A percentile compares a stretch with the other conserved stretches of the same genome.
These are phyloP conservation scores for Tuber borchii DNA, from an alignment of 495 filamentous ascomycete genomes.

Conservation along the genomic window DNA sequence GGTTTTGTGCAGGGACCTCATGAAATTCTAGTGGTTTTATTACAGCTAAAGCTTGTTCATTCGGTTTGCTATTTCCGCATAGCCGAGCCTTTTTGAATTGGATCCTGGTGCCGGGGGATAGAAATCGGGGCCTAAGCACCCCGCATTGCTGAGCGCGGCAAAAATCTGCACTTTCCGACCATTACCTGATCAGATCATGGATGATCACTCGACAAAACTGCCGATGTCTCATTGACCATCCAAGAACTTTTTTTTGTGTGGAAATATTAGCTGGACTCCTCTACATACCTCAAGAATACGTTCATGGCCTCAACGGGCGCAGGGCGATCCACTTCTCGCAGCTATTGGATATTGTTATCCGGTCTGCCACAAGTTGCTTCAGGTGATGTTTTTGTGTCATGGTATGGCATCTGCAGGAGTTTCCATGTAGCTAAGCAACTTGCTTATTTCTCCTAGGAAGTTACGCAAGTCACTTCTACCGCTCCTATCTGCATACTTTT, in stretches of 20 bases:
- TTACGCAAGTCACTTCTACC: neutral
- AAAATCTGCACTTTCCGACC: neutral
- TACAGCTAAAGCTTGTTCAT: no score
- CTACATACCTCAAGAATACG: neutral
- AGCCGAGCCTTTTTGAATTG: no score
- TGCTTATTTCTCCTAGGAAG: neutral
- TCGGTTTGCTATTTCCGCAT: no score
- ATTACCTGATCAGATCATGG: neutral
- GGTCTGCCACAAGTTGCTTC: neutral
- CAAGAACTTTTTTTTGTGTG: no score
- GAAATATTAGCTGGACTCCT: neutral
- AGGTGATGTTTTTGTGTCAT: neutral
- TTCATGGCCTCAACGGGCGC: no score
- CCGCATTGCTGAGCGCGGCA: no score
- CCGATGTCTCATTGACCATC: no score
- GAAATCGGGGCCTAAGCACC: no score
- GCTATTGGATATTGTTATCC: neutral
- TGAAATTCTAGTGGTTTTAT: no score
- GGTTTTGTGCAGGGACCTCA: no score
- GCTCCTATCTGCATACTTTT: neutral
- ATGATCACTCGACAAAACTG: neutral
- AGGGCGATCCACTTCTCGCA: neutral
- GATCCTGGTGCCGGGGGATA: no score
- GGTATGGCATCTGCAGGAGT: neutral
- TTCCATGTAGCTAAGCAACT: neutral